Base-by-base conservation (phyloP, 805 yeast species). In the Hanseniaspora jakobsenii region DNA sequence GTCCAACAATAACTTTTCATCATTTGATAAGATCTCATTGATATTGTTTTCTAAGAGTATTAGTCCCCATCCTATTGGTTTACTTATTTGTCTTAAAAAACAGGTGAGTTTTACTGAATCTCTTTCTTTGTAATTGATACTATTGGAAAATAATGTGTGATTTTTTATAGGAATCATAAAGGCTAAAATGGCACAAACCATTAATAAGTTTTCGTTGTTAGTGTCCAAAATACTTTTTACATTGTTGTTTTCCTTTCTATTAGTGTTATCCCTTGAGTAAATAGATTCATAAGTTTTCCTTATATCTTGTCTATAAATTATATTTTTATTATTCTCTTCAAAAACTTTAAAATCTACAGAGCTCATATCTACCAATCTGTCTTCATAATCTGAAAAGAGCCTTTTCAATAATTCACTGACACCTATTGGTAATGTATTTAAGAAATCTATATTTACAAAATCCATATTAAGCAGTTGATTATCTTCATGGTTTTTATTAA, bases 11-110 rank as follows among this genome's bases (percentile, higher is more conserved):
- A 42, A 28, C 4, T 14, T 27, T 9, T 27, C 23, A 6, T 30
- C 32, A n/a, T 18, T 18, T 10, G 10, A 16, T 9, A 35, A 16
- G 1, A 42, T 6, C 28, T 29, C n/a, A 7, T 10, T 21, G 7
- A 2, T 21, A 21, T 42, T 37, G n/a, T 22, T 14, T 13, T 16
- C 27, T 23, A 28, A 31, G 10, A 30, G n/a, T 17, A 43, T 7
- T 3, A 21, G 26, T 3, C 41, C 41, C 41, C 41, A 43, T 2
- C 47, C 47, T 6, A 43, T 24, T 3, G 47, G 37, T 24, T 36
- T 43, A 13, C 36, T 8, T 13, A 43, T 31, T 13, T 43, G 47
- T 24, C 29, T 36, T n/a, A 36, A 24, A 35, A 42, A 42, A 13
- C 21, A 24, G 13, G 21, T 22, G 6, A 37, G 18, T 17, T 42